Evolutionary conservation across 2,329 filamentous ascomycete genomes (phyloP), one percentile per base, ranked within the genome.

Genomic region (Aspergillus transmontanensis): DNA sequence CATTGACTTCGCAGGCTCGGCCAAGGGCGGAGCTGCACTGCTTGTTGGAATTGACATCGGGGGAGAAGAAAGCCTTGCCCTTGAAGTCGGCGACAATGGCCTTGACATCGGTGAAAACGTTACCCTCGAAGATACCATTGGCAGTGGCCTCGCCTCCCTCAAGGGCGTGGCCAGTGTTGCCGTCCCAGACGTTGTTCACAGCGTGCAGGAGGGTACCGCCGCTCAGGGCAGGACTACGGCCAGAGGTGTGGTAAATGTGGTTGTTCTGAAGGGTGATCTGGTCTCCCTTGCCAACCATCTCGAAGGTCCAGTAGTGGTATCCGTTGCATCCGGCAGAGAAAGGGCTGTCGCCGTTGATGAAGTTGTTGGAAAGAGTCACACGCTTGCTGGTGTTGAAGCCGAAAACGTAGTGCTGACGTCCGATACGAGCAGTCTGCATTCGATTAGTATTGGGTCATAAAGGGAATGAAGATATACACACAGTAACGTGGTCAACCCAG

Each of bases 381-480:
- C 84, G 83, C 73, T 81, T 82, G 68, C 80, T 82, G 58, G 85
- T 82, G 2, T 74, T 72, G 71, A 81, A 83, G 62, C 86, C 86
- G 50, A 86, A 80, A 45, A 88, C 86, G 55, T 87, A 83, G 78
- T 87, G 84, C 76, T 88, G 86, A 48, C 86, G 85, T 60, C 84
- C 85, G 66, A 87, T 84, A 53, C 84, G 81, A 51, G 85, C 85
- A 55, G 83, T 85, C 51, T 54, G 36, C 2, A 21, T 21, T 2
- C n/a, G 3, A 28, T 54, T n/a, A 54, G 19, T n/a, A 54, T 6
- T 14, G 16, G 4, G 19, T 4, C 6, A 2, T 4, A 19, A 23
- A 16, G 9, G 32, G 4, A 30, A n/a, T 4, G 6, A 10, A 9
- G 16, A 4, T n/a, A 30, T 14, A 32, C 51, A 4, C 56, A 68